Base-by-base conservation (phyloP, 2,329 filamentous ascomycete genomes). In the Fusarium sp. region DNA sequence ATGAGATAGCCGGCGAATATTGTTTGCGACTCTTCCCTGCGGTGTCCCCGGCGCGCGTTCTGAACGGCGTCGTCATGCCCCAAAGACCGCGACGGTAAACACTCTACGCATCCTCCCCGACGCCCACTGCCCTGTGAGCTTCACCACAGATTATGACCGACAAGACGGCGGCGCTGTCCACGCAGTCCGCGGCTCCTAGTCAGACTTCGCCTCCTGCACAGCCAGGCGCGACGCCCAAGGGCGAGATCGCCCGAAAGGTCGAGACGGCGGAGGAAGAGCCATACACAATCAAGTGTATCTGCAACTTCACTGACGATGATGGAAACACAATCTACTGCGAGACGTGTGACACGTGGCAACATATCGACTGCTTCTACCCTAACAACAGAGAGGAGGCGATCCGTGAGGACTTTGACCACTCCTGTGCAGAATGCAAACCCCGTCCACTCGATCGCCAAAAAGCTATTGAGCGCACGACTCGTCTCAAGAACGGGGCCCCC, bases 251-350 rank as follows among this genome's bases (percentile, higher is more conserved):
- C 67, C 83, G 82, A 66, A 87, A 87, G 83, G 82, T 83, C 76
- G 88, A 92, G 83, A 82, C 84, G 66, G 84, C 82, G 69, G 91
- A 92, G 79, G 93, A 95, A 84, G 93, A 96, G 83, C 93, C 93
- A 20, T 97, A 97, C 83, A 97, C 94, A 69, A 98, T 98, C 86
- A 98, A 97, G 88, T 99, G 96, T 89, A 97, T 98, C 78, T 99
- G 96, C 85, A 92, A 92, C 82, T 98, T 93, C 84, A 87, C 91
- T 82, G 95, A 97, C 86, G 96, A 99, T 87, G 96, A 99, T 87
- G 96, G 96, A 84, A 96, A 94, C 84, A 99, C 96, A 69, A 97
- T 99, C 72, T 94, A 95, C 84, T 99, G 96, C 88, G 96, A 98
- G 82, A 90, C 89, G 68, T 99, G 96, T 87, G 94, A 98, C 82